Evolutionary conservation across 345 rosid species (phyloP).

Genomic region (Heritiera littoralis): DNA sequence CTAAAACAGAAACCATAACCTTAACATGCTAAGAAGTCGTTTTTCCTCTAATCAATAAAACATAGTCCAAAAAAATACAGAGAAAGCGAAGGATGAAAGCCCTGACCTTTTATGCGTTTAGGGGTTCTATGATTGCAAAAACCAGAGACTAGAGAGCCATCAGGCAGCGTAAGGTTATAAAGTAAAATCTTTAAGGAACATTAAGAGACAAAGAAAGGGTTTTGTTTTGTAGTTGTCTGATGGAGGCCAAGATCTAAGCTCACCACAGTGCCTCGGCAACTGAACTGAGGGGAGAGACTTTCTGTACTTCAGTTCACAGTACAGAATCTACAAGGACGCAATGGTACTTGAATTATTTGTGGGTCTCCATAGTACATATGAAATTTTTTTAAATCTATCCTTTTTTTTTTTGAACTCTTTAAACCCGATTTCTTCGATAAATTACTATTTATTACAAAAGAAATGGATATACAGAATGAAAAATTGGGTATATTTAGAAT

Average conservation of each 20-base stretch:
- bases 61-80: background rate
- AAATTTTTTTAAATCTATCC: too few species aligned
- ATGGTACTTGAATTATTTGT: conserved; percentile 1
- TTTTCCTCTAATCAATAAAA: background rate
- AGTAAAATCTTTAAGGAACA: background rate
- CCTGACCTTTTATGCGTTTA: conserved; percentile 14
- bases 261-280: background rate
- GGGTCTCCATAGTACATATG: background rate
- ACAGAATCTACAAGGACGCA: background rate
- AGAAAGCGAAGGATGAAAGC: conserved; percentile 5
- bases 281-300: background rate
- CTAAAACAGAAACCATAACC: background rate
- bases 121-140: conserved; percentile 12
- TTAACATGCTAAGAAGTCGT: background rate
- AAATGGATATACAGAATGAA: too few species aligned
- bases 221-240: background rate
- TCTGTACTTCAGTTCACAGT: background rate
- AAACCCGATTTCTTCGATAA: too few species aligned
- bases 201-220: conserved; percentile 13
- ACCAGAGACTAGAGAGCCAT: background rate
- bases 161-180: background rate
- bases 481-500: too few species aligned
- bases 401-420: too few species aligned
- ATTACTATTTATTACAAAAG: too few species aligned
- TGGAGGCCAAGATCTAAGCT: background rate